Base-by-base conservation (phyloP, 2,329 filamentous ascomycete genomes). In the Zymoseptoria tritici region DNA sequence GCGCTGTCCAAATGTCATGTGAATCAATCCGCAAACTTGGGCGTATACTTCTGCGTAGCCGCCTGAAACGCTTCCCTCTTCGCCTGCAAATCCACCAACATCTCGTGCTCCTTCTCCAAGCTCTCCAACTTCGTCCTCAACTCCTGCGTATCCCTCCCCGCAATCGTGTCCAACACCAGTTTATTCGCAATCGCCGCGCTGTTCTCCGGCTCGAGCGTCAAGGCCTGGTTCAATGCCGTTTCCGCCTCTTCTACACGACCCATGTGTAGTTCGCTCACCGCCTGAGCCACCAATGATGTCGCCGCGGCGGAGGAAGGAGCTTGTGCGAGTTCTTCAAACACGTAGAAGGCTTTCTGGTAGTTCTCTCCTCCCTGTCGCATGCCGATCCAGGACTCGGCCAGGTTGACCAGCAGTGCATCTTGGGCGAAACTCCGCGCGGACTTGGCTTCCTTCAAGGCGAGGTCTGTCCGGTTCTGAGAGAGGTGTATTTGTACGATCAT, bases 341-440 rank as follows among this genome's bases (percentile, higher is more conserved):
- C 93, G 80, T 99, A 97, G 77, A 96, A 97, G 19, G 93, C 88
- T 72, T 94, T 90, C 72, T 97, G 94, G 77, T 97, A 97, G 68
- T 96, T 91, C 67, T 92, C 92, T 71, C 93, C 93, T 71, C 94
- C 93, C 88, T 96, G 62, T 74, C 94, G 83, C 75, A 97, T 76
- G 26, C 91, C 92, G 64, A 96, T 89, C 94, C 93, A 99, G 7
- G 90, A 90, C 78, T 99, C 94, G 7, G 92, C 92, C 66, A 99
- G 78, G 76, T 99, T 97, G 65, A 97, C 90, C 55, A 97, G 80
- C 49, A 97, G 79, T 67, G 88, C 96, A 73, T 97, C 94, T 76
- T 99, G 93, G 7, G 93, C 94, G 90, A 93, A 97, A 76, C 90
- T 85, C 73, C 92, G 85, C 42, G 94, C 94, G 42, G 88, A 85